Percentiles rank a stretch among this genome's conserved stretches.
Evolutionary conservation across 495 filamentous ascomycete species (phyloP).

Genomic region (Penicillium nucicola): DNA sequence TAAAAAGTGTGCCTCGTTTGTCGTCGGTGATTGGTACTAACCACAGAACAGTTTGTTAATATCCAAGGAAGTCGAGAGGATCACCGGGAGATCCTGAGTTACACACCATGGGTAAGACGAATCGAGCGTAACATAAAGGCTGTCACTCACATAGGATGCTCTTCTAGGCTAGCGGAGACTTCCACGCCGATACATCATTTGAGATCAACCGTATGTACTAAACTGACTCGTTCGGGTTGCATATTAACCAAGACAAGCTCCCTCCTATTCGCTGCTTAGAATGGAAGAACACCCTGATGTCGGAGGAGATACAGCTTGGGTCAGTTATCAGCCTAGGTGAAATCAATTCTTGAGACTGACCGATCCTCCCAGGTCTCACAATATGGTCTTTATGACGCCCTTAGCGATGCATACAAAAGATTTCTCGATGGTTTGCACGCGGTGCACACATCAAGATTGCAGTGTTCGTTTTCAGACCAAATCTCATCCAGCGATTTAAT

Average conservation of each 20-base stretch:
- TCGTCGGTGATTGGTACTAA: not conserved
- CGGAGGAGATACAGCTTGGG: slow-evolving; percentile 54
- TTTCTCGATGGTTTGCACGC: slow-evolving; percentile 50
- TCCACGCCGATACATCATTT: slow-evolving; percentile 51
- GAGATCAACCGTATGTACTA: slow-evolving; percentile 41
- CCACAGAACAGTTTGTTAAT: slow-evolving; percentile 26
- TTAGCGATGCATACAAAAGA: slow-evolving; percentile 43
- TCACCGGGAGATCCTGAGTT: slow-evolving; percentile 32
- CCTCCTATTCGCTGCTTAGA: slow-evolving; percentile 48
- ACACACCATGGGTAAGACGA: slow-evolving; percentile 37
- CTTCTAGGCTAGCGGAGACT: slow-evolving; percentile 37
- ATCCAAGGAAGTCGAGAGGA: slow-evolving; percentile 36
- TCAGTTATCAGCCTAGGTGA: not conserved
- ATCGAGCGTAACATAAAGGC: no score
- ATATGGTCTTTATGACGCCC: slow-evolving; percentile 50
- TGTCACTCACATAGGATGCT: no score
- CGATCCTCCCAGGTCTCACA: slow-evolving; percentile 28
- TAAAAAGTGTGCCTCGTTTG: not conserved
- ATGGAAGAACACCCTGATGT: slow-evolving; percentile 55
- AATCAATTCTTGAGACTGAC: not conserved
- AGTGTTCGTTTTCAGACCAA: slow-evolving; percentile 21
- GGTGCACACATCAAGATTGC: slow-evolving; percentile 46
- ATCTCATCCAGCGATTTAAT: not conserved
- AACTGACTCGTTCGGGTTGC: not conserved
- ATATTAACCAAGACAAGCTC: slow-evolving; percentile 18